Base-by-base conservation (phyloP, 2,329 filamentous ascomycete genomes). In the Cladophialophora immunda region DNA sequence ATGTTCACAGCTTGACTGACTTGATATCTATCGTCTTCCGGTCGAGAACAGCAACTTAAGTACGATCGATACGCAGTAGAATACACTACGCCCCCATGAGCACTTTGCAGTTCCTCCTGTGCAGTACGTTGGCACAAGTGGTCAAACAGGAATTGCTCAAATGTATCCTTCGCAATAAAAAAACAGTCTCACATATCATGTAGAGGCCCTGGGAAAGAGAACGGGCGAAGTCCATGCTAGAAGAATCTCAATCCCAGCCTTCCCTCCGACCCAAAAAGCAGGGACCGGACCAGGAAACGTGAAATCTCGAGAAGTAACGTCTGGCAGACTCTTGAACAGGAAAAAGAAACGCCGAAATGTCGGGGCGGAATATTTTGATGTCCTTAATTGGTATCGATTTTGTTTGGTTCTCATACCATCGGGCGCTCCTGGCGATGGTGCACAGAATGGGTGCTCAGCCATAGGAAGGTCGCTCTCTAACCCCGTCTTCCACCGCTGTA, bases 311-410 rank as follows among this genome's bases (percentile, higher is more conserved):
- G 13, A 15, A 25, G 22, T 13, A 17, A 4, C 1, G 22, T 27
- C 19, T 11, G 13, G 22, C 9, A 50, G 17, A 25, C 19, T 11
- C 19, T 47, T n/a, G 2, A 8, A 19, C 19, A n/a, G 17, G 19
- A 47, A 19, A 25, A 47, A 47, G 3, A 17, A 54, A 6, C 19
- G n/a, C 15, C 55, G 25, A 57, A 58, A 45, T 58, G 53, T 50
- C 61, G 56, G 47, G 13, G 19, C 36, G 38, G n/a, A 34, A 27
- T 27, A 17, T 62, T 32, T 27, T 27, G 27, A 29, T 66, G 58
- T 57, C 41, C 50, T 67, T 57, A 65, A 67, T 29, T 65, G 53
- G 65, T 65, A 67, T 67, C 58, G 54, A 67, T 65, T 69, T 56
- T 61, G 64, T 52, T 67, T 41, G 45, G 56, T 27, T 55, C 34